Percentiles rank a stretch among this genome's conserved stretches.
Evolutionary conservation across 352 stramenopile species (phyloP).

Genomic region (Globisporangium mamillatum): DNA sequence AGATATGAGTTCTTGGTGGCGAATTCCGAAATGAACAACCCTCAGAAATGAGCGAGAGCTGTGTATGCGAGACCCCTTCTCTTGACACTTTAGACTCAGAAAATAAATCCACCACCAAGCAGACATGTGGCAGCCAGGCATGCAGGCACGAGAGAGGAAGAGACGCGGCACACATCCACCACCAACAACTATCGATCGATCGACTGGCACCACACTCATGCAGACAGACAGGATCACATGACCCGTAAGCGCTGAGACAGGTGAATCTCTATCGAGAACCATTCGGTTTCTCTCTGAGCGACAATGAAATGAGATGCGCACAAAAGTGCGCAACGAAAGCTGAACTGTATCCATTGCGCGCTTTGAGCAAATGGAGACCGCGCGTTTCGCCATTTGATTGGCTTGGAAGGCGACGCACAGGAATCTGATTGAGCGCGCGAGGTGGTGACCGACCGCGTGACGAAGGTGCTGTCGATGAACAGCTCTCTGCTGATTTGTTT

Average conservation of each 20-base stretch:
- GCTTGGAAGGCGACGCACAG: neutral
- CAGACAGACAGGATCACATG: neutral
- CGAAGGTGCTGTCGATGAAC: neutral
- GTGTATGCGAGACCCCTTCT: neutral
- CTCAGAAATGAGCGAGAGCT: neutral
- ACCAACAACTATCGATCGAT: neutral
- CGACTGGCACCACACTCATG: neutral
- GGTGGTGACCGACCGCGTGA: neutral
- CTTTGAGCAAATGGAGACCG: neutral
- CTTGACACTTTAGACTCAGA: neutral
- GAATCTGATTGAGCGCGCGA: neutral
- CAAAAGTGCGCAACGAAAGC: neutral
- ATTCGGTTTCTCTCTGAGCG: neutral
- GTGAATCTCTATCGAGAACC: neutral
- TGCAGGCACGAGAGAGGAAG: neutral
- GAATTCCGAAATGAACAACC: neutral
- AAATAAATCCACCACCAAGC: slow-evolving; percentile 1
- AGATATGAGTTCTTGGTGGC: neutral
- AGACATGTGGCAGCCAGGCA: neutral
- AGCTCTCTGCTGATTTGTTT: neutral
- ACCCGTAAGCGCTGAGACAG: neutral
- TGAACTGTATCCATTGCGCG: neutral
- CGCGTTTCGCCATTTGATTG: neutral
- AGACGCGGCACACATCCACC: neutral
- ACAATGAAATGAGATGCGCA: neutral